phyloP scores from a whole-genome alignment of 2,329 filamentous ascomycete genomes.

The Cordyceps tenuipes region DNA sequence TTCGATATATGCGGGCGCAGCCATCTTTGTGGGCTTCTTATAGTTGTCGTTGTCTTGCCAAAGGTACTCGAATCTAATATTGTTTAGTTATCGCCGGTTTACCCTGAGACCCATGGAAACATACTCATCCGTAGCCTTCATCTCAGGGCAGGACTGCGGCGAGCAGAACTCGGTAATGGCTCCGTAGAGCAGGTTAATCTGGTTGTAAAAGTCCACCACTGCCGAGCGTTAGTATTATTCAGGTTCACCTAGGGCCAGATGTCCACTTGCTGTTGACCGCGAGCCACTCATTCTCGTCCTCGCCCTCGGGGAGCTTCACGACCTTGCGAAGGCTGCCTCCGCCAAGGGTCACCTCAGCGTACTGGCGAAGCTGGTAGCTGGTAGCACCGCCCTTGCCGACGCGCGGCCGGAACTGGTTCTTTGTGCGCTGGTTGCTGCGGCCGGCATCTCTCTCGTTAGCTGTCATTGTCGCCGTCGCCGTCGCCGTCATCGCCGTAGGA shows the following conservation, averaged over 20 bases:
- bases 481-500: no score
- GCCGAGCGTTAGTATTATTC: conserved; percentile 4
- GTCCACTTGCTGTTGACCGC: conserved; percentile 77
- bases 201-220: conserved; percentile 99
- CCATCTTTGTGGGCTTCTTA: conserved; percentile 96
- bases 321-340: conserved; percentile 93
- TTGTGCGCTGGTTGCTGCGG: conserved; percentile 72
- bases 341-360: conserved; percentile 93
- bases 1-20: conserved; percentile 94
- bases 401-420: conserved; percentile 86
- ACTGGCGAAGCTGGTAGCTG: conserved; percentile 89
- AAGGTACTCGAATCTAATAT: conserved; percentile 81
- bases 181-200: conserved; percentile 97
- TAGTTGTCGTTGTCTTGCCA: conserved; percentile 96
- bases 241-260: not conserved
- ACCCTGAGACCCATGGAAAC: conserved; percentile 19
- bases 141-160: conserved; percentile 91
- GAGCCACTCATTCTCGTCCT: conserved; percentile 96
- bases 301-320: conserved; percentile 92
- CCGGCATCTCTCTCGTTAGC: conserved; percentile 22
- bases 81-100: conserved; percentile 16
- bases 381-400: conserved; percentile 79
- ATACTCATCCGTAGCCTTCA: conserved; percentile 99
- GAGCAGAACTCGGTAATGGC: conserved; percentile 99
- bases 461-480: conserved; percentile 10